Conservation (phyloP, 2,329 filamentous ascomycete genomes). For the Colletotrichum shisoi region DNA sequence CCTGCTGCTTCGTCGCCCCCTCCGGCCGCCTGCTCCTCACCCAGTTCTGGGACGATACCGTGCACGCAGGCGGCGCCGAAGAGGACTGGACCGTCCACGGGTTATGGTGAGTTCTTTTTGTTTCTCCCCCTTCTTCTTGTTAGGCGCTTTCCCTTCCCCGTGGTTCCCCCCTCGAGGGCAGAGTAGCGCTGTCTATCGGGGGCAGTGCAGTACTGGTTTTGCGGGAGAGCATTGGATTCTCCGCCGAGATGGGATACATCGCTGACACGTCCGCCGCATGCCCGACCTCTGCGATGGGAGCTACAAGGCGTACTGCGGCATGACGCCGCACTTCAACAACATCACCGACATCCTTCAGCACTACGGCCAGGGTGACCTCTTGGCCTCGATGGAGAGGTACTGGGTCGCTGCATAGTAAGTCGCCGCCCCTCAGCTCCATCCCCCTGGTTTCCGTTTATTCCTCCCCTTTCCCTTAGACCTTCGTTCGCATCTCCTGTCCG, state of each 20-base stretch:
- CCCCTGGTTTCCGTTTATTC: not conserved
- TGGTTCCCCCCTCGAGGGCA: not conserved
- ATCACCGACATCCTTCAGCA: constrained; percentile 53
- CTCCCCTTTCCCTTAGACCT: not conserved
- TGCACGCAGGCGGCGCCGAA: constrained; percentile 52
- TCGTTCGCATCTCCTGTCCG: not conserved
- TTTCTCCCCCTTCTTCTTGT: too few species aligned
- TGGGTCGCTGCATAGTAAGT: constrained; percentile 53
- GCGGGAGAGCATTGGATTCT: not conserved
- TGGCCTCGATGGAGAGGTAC: constrained; percentile 54
- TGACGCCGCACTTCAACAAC: constrained; percentile 54
- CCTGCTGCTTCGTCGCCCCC: constrained; percentile 55
- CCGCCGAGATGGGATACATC: not conserved
- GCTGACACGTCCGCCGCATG: constrained; percentile 43
- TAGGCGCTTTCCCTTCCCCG: not conserved
- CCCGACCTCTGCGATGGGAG: constrained; percentile 56
- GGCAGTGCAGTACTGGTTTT: not conserved
- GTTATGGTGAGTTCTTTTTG: constrained; percentile 49
- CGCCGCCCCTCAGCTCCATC: constrained; percentile 15
- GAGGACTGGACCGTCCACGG: constrained; percentile 57
- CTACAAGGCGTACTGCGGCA: constrained; percentile 54
- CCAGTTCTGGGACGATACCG: constrained; percentile 56
- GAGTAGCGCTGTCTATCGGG: too few species aligned
- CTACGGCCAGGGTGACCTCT: constrained; percentile 51
- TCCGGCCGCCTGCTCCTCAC: constrained; percentile 54